Evolutionary conservation across 306 rosid species (phyloP), one percentile per base, ranked within the genome.

Genomic region (Castanea sativa): DNA sequence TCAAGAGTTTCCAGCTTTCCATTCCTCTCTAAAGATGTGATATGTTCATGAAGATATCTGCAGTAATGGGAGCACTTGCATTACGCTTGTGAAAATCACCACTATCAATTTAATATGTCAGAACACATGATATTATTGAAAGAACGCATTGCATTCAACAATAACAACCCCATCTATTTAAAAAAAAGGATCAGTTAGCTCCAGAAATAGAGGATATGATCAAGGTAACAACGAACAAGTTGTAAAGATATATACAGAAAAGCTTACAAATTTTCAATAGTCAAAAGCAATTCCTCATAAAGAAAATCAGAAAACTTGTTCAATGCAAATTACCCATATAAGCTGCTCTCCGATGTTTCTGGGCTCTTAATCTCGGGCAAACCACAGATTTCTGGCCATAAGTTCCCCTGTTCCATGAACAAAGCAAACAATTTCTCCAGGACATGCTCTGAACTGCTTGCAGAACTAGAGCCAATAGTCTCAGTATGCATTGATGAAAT

Each of bases 341-440:
- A 84, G 82, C 83, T 83, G 80, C 67, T 89, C 64, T 91, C 97
- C 32, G 97, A 86, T 61, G 87, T 85, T 78, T 89, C 91, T 53
- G 90, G 83, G 83, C 91, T 77, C 85, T 86, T 87, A 57, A 91
- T 87, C 90, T 94, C 99, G 21, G 94, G 86, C 85, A 94, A 88
- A 84, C 88, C 78, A 86, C 93, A 94, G 85, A 94, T 85, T 74
- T 94, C 97, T 43, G 97, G 97, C 99, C 97, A 94, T 81, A 94
- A 68, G 90, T 87, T 92, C 60, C 99, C 97, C 74, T 94, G 99
- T 84, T 94, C 99, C 85, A 94, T 85, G 90, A 92, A 94, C 82
- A 94, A 91, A 77, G 91, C 60, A 86, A 94, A 92, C 81, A 94
- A 76, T 88, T 82, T 92, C 85, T 94, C 99, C 80, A 91, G 82